These are phyloP conservation scores for Cutaneotrichosporon dermatis DNA, from an alignment of 1,284 basidiomycete genomes.

Conservation along the genomic window DNA sequence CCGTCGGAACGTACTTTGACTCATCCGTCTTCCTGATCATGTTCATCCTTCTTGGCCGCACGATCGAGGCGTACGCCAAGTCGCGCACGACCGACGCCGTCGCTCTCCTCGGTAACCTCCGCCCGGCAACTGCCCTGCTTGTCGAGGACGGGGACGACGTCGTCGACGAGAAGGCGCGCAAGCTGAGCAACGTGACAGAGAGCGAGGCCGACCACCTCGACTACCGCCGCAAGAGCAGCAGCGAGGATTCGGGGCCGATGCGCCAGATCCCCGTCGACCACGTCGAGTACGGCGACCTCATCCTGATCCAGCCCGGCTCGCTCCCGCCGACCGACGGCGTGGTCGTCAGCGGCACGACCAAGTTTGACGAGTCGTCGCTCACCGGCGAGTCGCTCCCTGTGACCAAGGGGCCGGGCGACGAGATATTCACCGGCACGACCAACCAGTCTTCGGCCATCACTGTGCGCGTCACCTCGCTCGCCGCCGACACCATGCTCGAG, in stretches of 20 bases:
- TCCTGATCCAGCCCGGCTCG: slow-evolving; percentile 93
- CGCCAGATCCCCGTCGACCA: slow-evolving; percentile 86
- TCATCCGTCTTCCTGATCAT: slow-evolving; percentile 98
- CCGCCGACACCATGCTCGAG: slow-evolving; percentile 89
- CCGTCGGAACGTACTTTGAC: slow-evolving; percentile 79
- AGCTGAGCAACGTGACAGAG: slow-evolving; percentile 68
- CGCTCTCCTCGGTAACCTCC: slow-evolving; percentile 89
- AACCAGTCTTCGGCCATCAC: slow-evolving; percentile 93
- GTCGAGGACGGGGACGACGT: slow-evolving; percentile 59
- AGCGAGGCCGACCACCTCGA: too few species aligned
- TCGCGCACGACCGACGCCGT: slow-evolving; percentile 94
- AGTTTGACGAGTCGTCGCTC: slow-evolving; percentile 77
- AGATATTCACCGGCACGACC: slow-evolving; percentile 92
- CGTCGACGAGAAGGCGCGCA: slow-evolving; percentile 80
- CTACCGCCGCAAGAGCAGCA: slow-evolving; percentile 71
- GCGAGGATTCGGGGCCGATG: slow-evolving; percentile 36
- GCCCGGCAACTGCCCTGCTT: slow-evolving; percentile 91
- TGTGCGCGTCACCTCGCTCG: slow-evolving; percentile 91
- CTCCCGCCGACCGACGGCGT: slow-evolving; percentile 86
- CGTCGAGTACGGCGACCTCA: slow-evolving; percentile 77
- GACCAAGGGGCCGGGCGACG: slow-evolving; percentile 61
- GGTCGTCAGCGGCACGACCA: slow-evolving; percentile 54
- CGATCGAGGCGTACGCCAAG: slow-evolving; percentile 93
- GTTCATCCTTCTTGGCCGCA: slow-evolving; percentile 92
- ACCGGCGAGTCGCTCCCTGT: slow-evolving; percentile 73